These are phyloP conservation scores for Syzygium malaccense DNA, from an alignment of 441 rosid species.

Conservation along the genomic window DNA sequence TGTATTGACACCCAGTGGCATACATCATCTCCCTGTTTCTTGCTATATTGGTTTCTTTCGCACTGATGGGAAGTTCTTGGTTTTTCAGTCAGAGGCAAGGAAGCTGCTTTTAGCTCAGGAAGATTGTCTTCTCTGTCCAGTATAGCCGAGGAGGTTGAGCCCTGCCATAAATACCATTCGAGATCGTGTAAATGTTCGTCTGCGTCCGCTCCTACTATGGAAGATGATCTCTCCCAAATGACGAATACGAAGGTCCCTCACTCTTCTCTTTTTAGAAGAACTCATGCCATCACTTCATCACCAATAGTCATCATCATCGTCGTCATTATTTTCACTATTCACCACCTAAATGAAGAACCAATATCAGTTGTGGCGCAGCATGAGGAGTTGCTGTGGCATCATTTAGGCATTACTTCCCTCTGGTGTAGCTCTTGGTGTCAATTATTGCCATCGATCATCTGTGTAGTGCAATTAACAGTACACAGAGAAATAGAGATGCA, in stretches of 20 bases:
- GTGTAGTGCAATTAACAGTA: not conserved
- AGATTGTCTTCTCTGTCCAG: constrained; percentile 37
- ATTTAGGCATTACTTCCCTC: not conserved
- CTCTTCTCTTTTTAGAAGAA: not conserved
- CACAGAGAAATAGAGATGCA: not conserved
- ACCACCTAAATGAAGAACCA: not conserved
- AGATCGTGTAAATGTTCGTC: constrained; percentile 30
- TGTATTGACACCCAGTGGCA: not conserved
- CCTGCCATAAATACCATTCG: constrained; percentile 17
- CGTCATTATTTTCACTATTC: not conserved
- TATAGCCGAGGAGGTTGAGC: constrained; percentile 29
- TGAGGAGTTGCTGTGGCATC: not conserved
- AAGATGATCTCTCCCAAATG: constrained; percentile 21
- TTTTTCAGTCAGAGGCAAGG: constrained; percentile 40
- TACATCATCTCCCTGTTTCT: not conserved
- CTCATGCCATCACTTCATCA: not conserved
- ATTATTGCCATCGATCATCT: not conserved
- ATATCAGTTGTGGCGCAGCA: not conserved
- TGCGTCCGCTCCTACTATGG: constrained; percentile 23
- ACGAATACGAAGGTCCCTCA: constrained; percentile 36
- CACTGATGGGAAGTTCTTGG: not conserved
- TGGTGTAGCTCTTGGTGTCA: not conserved
- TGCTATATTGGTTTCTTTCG: not conserved
- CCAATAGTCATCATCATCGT: not conserved
- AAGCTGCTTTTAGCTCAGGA: constrained; percentile 24